phyloP scores from a whole-genome alignment of 176 grass and related monocot species.

The Echinochloa phyllopogon region DNA sequence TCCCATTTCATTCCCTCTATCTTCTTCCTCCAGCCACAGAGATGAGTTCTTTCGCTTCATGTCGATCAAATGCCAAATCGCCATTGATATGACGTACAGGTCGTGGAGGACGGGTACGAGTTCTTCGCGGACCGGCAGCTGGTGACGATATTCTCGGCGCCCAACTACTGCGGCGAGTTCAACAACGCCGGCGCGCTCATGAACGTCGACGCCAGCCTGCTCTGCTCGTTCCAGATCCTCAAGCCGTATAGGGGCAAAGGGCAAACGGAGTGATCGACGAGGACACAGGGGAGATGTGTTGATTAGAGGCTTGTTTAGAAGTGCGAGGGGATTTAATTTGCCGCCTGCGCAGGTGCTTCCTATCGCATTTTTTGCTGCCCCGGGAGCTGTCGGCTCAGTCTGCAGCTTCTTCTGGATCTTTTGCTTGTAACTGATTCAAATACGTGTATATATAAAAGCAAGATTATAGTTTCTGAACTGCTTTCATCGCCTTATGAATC shows the following conservation, averaged over 20 bases:
- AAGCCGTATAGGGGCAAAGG: conserved; percentile 55
- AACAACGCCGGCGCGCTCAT: conserved; percentile 67
- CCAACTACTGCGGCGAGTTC: conserved; percentile 72
- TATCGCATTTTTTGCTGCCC: background rate
- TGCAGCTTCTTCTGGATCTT: conserved; percentile 30
- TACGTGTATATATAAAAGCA: conserved; percentile 41
- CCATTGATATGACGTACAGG: conserved; percentile 20
- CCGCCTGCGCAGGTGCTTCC: background rate
- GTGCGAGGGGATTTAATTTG: background rate
- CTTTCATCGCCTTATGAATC: background rate
- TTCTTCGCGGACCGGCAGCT: conserved; percentile 64
- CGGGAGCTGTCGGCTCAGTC: background rate
- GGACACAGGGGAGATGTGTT: background rate
- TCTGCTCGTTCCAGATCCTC: conserved; percentile 73
- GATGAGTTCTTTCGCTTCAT: too few species aligned
- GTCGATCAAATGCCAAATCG: conserved; percentile 1
- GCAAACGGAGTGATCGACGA: conserved; percentile 27
- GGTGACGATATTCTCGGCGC: conserved; percentile 68
- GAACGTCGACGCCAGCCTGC: conserved; percentile 58
- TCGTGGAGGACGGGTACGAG: conserved; percentile 68
- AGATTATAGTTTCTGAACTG: conserved; percentile 23
- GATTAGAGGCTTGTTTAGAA: conserved; percentile 22
- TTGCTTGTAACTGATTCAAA: conserved; percentile 40
- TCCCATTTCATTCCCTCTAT: background rate
- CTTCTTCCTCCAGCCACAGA: too few species aligned